Base-by-base conservation (phyloP, 345 rosid species). In the Ailanthus altissimus region DNA sequence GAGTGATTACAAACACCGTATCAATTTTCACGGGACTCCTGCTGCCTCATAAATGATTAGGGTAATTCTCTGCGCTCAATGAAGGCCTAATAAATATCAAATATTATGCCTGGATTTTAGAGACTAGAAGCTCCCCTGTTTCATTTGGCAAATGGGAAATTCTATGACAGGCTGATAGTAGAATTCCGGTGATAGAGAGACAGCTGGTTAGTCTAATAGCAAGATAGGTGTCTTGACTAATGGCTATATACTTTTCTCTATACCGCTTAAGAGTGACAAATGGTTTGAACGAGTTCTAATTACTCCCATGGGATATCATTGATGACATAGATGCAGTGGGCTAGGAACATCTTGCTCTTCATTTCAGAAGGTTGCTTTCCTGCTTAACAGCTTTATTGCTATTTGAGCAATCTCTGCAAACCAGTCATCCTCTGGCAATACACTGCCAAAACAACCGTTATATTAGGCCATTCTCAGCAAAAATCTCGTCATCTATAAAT, bases 401-500 rank as follows among this genome's bases (percentile, higher is more conserved):
- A 92, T 89, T 79, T 92, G 92, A 70, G 96, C 89, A 32, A 93
- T 92, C 77, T 93, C 98, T n/a, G 89, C 97, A 77, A 92, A 93
- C 97, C 99, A 93, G 45, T 95, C 96, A 43, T 95, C 99, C 80
- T 89, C 97, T 5, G 97, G 99, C 84, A 95, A 80, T 28, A 78
- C 83, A 59, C 96, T 91, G 87, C 76, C 61, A 79, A 69, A 57
- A 60, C 28, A 74, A 51, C 21, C 32, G 18, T 0, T 40, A 73
- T 32, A 49, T 72, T 5, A 70, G 58, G 36, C n/a, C 23, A 67
- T 64, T 14, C 5, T 8, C 8, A 43, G 26, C n/a, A 49, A 1
- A 25, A 56, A n/a, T 43, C 26, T 54, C 46, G 20, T 50, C 56
- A 1, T 69, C 16, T 60, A 16, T 20, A 6, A 32, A 1, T 1